Evolutionary conservation across 2,329 filamentous ascomycete genomes (phyloP).

Genomic region (Colletotrichum spaethianum): DNA sequence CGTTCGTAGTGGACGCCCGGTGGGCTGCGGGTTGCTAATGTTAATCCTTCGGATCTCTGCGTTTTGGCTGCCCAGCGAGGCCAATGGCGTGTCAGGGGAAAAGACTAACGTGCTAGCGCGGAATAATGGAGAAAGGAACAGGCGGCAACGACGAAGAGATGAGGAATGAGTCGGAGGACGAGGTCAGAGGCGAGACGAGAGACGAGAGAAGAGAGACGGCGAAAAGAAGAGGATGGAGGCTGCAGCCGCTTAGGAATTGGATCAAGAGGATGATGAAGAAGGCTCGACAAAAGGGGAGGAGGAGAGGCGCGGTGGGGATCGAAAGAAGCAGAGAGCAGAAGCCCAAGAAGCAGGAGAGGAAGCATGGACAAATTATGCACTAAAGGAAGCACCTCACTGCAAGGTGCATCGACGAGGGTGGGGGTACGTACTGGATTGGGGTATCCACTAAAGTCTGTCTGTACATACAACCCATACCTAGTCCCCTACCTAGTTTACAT

Average conservation of each 20-base stretch:
- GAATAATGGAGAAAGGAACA: not conserved
- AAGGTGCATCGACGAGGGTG: not conserved
- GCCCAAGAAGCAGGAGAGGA: not conserved
- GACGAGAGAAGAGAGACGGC: not conserved
- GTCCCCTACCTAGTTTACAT: not conserved
- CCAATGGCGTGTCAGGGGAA: conserved; percentile 36
- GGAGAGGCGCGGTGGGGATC: not conserved
- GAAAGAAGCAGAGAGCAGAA: not conserved
- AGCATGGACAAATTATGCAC: not conserved
- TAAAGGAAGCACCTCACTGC: not conserved
- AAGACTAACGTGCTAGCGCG: conserved; percentile 29
- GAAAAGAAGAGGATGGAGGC: not conserved
- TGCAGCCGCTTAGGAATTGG: not conserved
- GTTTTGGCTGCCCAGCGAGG: conserved; percentile 24
- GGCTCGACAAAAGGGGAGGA: conserved; percentile 1
- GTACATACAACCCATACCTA: not conserved
- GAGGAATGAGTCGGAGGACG: conserved; percentile 3
- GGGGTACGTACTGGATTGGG: not conserved
- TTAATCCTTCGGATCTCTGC: conserved; percentile 22
- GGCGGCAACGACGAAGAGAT: not conserved
- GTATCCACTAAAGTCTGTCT: not conserved
- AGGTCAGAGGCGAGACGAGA: conserved; percentile 13
- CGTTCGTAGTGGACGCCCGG: conserved; percentile 37
- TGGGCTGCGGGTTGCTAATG: conserved; percentile 36
- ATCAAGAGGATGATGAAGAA: conserved; percentile 2